These are phyloP conservation scores for Blastomyces gilchristii DNA, from an alignment of 2,329 filamentous ascomycete genomes.

Conservation along the genomic window DNA sequence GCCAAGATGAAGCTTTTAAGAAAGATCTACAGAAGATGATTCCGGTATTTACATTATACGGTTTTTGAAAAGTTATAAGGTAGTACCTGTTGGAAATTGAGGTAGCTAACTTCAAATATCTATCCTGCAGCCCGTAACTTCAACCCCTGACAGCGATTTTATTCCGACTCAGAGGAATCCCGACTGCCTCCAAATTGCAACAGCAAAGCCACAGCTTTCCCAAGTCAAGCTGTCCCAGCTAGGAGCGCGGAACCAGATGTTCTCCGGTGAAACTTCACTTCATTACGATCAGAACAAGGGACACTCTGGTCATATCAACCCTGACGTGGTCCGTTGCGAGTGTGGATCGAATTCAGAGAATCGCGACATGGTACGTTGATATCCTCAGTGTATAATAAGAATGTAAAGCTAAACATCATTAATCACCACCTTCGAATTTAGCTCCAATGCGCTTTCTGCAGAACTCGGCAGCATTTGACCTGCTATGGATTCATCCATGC, in stretches of 20 bases:
- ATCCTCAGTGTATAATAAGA: background rate
- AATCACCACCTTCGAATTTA: conserved; percentile 18
- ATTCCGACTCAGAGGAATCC: conserved; percentile 22
- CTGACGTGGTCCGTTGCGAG: conserved; percentile 28
- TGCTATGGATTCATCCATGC: conserved; percentile 37
- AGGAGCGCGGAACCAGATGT: conserved; percentile 8
- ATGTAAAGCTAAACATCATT: background rate
- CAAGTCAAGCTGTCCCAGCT: conserved; percentile 17
- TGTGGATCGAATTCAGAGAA: conserved; percentile 34
- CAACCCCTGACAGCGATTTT: conserved; percentile 20
- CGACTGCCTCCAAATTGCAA: conserved; percentile 3
- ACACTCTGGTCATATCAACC: background rate
- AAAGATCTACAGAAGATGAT: conserved; percentile 27
- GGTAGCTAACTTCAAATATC: conserved; percentile 7
- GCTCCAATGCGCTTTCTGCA: conserved; percentile 38
- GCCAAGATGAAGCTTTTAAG: conserved; percentile 20
- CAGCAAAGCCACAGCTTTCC: conserved; percentile 15
- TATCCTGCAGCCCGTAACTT: conserved; percentile 16
- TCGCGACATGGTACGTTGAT: conserved; percentile 31
- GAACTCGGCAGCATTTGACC: conserved; percentile 36
- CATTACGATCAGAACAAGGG: background rate
- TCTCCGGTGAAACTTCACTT: background rate
- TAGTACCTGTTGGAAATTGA: background rate
- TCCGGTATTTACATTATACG: conserved; percentile 13
- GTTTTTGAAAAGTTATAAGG: background rate